Evolutionary conservation across 805 yeast genomes (phyloP), one percentile per base, ranked within the genome.

Genomic region (Candida sithepensis): DNA sequence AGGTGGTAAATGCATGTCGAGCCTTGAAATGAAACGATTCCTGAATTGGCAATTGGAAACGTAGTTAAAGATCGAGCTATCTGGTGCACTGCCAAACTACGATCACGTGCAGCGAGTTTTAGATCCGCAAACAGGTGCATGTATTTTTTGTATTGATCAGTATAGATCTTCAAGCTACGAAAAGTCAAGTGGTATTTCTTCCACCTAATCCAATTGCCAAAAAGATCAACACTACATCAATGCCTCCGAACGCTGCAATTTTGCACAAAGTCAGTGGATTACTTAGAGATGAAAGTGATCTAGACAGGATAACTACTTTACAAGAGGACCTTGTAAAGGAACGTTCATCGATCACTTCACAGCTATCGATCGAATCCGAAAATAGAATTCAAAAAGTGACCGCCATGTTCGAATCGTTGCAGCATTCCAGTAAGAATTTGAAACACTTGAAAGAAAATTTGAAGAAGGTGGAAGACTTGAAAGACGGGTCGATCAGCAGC

Each of bases 321-420:
- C 77, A 76, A 46, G 79, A 75, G 45, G 85, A 81, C 49, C 66
- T 85, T 42, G 50, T 63, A 6, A 83, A 82, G 53, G 96, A 92
- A 59, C 88, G 87, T 62, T 74, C 84, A 0, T 75, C 85, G 3
- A 71, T 89, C 12, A 96, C 88, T 56, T 72, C 84, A 42, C 92
- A 89, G 60, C 70, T 92, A 53, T 81, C 79, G 57, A 68, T 85
- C 37, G 85, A 84, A 43, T 51, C 54, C 79, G 88, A n/a, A 59
- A 74, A 74, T 36, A 88, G 82, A 53, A 54, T 48, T 30, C 55
- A 43, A 44, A 55, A 41, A 56, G 54, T 58, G 54, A 44, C 60
- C 45, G 23, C 42, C 26, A 55, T 63, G 53, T 50, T 61, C 23
- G 55, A 54, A 16, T 48, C 48, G 22, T 48, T 64, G 43, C 66